These are phyloP conservation scores for Penicillium manginii DNA, from an alignment of 495 filamentous ascomycete genomes.

Conservation along the genomic window DNA sequence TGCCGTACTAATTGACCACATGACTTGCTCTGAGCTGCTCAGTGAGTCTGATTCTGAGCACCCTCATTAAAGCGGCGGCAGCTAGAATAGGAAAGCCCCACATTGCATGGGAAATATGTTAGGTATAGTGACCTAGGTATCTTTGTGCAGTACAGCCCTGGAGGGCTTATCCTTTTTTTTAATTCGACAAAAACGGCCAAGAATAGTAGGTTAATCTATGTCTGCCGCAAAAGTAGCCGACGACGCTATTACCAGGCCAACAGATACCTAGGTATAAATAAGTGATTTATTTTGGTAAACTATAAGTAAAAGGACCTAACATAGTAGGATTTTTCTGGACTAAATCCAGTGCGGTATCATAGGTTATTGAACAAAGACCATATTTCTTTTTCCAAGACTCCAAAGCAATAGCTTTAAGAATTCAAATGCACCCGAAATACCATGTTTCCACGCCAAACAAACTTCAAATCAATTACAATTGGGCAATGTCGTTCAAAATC, in stretches of 20 bases:
- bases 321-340: conserved; percentile 12
- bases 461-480: conserved; percentile 58
- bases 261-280: too few relatives aligned
- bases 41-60: conserved; percentile 4
- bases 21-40: conserved; percentile 1
- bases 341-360: conserved; percentile 19
- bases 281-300: too few relatives aligned
- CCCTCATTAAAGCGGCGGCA: conserved; percentile 2
- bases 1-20: neutral
- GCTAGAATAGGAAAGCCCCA: conserved; percentile 1
- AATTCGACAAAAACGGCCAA: too few relatives aligned
- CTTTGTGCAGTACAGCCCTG: too few relatives aligned
- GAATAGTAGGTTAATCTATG: too few relatives aligned
- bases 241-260: too few relatives aligned
- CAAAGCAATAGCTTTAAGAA: neutral
- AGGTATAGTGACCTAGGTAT: neutral
- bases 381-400: conserved; percentile 1
- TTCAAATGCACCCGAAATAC: conserved; percentile 1
- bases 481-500: conserved; percentile 81
- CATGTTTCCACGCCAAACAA: neutral
- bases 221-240: too few relatives aligned
- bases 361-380: conserved; percentile 11
- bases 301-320: neutral
- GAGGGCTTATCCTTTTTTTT: too few relatives aligned
- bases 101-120: conserved; percentile 4